Evolutionary conservation across 75 land plant species (phyloP).

Genomic region (Ceratopteris richardii): DNA sequence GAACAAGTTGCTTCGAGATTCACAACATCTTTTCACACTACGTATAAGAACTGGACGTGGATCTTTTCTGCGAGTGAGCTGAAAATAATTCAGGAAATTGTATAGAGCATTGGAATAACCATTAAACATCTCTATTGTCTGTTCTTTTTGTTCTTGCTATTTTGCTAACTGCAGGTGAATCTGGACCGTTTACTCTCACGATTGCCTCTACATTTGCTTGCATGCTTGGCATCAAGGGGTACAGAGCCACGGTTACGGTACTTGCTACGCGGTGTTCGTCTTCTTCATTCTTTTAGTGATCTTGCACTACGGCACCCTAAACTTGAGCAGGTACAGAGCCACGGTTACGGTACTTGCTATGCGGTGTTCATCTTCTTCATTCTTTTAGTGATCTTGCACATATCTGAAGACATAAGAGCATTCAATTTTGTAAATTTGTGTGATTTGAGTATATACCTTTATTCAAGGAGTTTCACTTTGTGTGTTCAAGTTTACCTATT

Average conservation of each 20-base stretch:
- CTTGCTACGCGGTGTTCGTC: conserved; percentile 67
- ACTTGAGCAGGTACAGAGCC: conserved; percentile 79
- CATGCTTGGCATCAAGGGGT: conserved; percentile 47
- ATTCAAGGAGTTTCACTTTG: too few relatives aligned
- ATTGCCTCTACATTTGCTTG: conserved; percentile 81
- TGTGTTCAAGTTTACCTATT: too few relatives aligned
- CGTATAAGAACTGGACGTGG: conserved; percentile 38
- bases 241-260: conserved; percentile 45
- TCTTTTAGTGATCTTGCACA: conserved; percentile 62
- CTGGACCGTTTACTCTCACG: conserved; percentile 57
- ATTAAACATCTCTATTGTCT: too few relatives aligned
- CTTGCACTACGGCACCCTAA: conserved; percentile 60
- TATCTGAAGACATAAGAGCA: too few relatives aligned
- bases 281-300: conserved; percentile 68
- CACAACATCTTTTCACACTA: conserved; percentile 39
- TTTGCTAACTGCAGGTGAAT: conserved; percentile 50
- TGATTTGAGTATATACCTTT: too few relatives aligned
- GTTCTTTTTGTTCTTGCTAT: too few relatives aligned
- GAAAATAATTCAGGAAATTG: background rate
- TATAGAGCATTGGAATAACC: too few relatives aligned
- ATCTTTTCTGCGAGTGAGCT: conserved; percentile 32
- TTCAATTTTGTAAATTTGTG: too few relatives aligned
- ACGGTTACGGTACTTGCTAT: conserved; percentile 53
- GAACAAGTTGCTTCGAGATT: conserved; percentile 50
- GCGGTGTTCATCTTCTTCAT: conserved; percentile 72